Conservation (phyloP, 1,284 basidiomycete genomes). For the Cutaneotrichosporon spelunceum region DNA sequence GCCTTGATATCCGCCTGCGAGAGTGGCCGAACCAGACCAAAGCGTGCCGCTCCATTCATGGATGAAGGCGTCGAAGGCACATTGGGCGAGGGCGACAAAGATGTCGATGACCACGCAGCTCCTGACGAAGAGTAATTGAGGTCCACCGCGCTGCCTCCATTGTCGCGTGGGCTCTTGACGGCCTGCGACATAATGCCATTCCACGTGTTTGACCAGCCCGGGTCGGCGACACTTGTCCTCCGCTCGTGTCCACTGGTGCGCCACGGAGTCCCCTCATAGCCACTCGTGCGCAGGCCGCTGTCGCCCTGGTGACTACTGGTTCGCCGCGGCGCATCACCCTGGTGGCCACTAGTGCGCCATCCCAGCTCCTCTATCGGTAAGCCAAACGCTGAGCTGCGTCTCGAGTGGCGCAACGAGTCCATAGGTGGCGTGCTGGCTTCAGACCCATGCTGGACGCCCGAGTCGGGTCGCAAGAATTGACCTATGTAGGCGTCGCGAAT, state of each 20-base stretch:
- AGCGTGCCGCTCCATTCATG: constrained; percentile 6
- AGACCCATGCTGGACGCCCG: constrained; percentile 12
- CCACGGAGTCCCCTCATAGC: background rate
- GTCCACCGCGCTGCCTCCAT: constrained; percentile 9
- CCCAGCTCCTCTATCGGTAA: constrained; percentile 9
- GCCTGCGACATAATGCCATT: constrained; percentile 19
- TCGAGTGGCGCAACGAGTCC: constrained; percentile 13
- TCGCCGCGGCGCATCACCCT: constrained; percentile 2
- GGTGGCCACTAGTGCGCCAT: background rate
- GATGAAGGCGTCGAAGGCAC: constrained; percentile 8
- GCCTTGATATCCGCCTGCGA: constrained; percentile 65
- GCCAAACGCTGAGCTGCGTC: constrained; percentile 20
- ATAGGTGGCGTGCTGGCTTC: constrained; percentile 12
- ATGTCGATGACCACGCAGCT: constrained; percentile 10
- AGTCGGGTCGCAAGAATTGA: constrained; percentile 32
- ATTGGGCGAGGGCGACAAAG: constrained; percentile 9
- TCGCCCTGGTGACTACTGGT: constrained; percentile 7
- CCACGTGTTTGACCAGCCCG: constrained; percentile 16
- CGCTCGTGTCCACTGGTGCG: constrained; percentile 18
- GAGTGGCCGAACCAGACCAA: constrained; percentile 57
- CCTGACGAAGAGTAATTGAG: constrained; percentile 8
- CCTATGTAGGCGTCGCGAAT: constrained; percentile 75
- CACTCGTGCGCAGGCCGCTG: background rate
- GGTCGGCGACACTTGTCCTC: constrained; percentile 18
- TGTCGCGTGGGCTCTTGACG: constrained; percentile 15